Percentiles rank a stretch among this genome's conserved stretches.
These are phyloP conservation scores for Coleophoma crateriformis DNA, from an alignment of 2,329 filamentous ascomycete species.

Conservation along the genomic window DNA sequence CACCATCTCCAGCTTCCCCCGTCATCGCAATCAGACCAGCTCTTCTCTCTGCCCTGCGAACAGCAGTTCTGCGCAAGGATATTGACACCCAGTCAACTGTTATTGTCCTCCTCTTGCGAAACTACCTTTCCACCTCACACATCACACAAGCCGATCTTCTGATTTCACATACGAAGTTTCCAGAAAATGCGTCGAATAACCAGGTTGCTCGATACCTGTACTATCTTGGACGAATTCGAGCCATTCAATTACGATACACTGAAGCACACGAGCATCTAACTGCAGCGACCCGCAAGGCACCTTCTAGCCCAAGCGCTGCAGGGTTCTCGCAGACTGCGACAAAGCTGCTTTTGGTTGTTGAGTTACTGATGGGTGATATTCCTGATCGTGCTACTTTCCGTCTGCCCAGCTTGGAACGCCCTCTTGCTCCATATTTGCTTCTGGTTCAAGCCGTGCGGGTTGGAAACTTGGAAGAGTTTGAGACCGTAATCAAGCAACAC, in stretches of 20 bases:
- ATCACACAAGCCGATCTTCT: constrained; percentile 95
- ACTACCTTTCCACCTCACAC: constrained; percentile 93
- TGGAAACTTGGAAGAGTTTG: constrained; percentile 91
- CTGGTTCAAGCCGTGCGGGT: constrained; percentile 93
- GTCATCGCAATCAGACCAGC: constrained; percentile 82
- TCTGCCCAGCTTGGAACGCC: constrained; percentile 77
- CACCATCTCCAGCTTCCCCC: constrained; percentile 83
- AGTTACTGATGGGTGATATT: constrained; percentile 97
- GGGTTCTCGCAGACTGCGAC: constrained; percentile 95
- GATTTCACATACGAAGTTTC: constrained; percentile 93
- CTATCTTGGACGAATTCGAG: constrained; percentile 93
- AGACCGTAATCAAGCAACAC: constrained; percentile 77
- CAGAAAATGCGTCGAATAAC: constrained; percentile 90
- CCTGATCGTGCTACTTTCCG: constrained; percentile 93
- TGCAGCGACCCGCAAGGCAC: constrained; percentile 90
- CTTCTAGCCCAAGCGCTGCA: constrained; percentile 79
- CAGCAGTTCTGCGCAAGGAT: constrained; percentile 94
- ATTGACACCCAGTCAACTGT: constrained; percentile 95
- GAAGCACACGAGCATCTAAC: constrained; percentile 93
- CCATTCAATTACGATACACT: constrained; percentile 94
- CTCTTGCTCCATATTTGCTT: constrained; percentile 87
- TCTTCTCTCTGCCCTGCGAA: constrained; percentile 82
- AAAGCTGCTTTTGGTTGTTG: constrained; percentile 93
- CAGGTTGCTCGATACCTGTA: constrained; percentile 97
- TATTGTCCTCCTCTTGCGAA: constrained; percentile 89